Evolutionary conservation across 2,329 filamentous ascomycete species (phyloP).

Genomic region (Colletotrichum higginsianum): DNA sequence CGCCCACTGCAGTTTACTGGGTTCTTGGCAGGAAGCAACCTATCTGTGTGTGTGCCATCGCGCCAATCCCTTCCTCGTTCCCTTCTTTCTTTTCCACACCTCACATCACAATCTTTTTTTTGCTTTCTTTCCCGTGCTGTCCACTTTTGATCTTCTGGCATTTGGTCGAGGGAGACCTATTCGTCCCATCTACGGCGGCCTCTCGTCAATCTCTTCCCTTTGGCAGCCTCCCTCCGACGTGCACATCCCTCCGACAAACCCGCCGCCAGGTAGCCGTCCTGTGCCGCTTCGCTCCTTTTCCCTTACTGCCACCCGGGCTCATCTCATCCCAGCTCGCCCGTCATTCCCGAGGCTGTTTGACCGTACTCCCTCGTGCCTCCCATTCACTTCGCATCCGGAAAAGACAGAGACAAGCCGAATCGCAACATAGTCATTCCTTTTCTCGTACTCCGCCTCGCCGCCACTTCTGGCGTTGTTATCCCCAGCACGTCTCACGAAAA

Average conservation of each 20-base stretch:
- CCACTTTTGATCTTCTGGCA: constrained; percentile 15
- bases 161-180: constrained; percentile 11
- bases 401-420: constrained; percentile 6
- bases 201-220: constrained; percentile 8
- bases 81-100: constrained; percentile 14
- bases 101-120: constrained; percentile 12
- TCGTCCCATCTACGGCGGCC: constrained; percentile 30
- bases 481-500: constrained; percentile 29
- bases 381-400: constrained; percentile 13
- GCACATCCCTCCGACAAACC: constrained; percentile 23
- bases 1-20: constrained; percentile 6
- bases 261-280: constrained; percentile 29
- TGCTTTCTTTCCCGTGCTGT: not conserved
- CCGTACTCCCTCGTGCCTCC: constrained; percentile 23
- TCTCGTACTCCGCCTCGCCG: constrained; percentile 27
- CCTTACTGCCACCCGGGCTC: not conserved
- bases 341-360: constrained; percentile 34
- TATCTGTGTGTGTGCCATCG: constrained; percentile 10
- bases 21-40: constrained; percentile 24
- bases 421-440: constrained; percentile 24
- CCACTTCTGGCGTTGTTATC: constrained; percentile 13
- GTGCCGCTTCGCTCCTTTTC: constrained; percentile 33
- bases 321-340: constrained; percentile 18
- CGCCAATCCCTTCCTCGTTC: constrained; percentile 33
- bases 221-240: constrained; percentile 9